A percentile compares a stretch with the other conserved stretches of the same genome.
Evolutionary conservation across 2,329 filamentous ascomycete species (phyloP).

Genomic region (Mycosphaerella sp.): DNA sequence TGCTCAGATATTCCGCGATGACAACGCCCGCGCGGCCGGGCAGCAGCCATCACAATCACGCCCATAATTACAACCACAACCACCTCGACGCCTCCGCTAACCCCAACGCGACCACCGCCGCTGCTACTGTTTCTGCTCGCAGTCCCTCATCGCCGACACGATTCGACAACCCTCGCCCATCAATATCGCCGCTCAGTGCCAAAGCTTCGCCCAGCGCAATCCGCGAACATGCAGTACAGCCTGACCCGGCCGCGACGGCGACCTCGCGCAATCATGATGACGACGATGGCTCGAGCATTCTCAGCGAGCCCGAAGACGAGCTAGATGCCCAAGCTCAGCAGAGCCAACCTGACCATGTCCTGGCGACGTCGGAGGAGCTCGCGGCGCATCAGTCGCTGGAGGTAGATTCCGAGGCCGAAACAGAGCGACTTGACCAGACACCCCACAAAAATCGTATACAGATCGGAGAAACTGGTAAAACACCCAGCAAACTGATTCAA

Average conservation of each 20-base stretch:
- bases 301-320: slow-evolving; percentile 86
- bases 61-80: not conserved
- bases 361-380: slow-evolving; percentile 9
- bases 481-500: slow-evolving; percentile 70
- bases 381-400: slow-evolving; percentile 33
- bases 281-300: slow-evolving; percentile 66
- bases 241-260: not conserved
- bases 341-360: slow-evolving; percentile 7
- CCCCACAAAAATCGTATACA: slow-evolving; percentile 29
- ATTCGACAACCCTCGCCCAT: slow-evolving; percentile 21
- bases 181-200: slow-evolving; percentile 33
- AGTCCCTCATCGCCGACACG: slow-evolving; percentile 14
- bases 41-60: not conserved
- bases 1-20: not conserved
- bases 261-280: slow-evolving; percentile 17
- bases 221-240: slow-evolving; percentile 9
- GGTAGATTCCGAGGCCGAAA: slow-evolving; percentile 80
- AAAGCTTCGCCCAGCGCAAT: slow-evolving; percentile 27
- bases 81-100: not conserved
- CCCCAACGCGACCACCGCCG: not conserved
- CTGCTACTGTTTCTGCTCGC: slow-evolving; percentile 1
- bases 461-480: slow-evolving; percentile 52
- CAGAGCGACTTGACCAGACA: slow-evolving; percentile 79
- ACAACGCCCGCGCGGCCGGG: not conserved
- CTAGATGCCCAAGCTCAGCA: slow-evolving; percentile 36